phyloP scores from a whole-genome alignment of 2,329 filamentous ascomycete genomes.

The Trichophyton benhamiae region DNA sequence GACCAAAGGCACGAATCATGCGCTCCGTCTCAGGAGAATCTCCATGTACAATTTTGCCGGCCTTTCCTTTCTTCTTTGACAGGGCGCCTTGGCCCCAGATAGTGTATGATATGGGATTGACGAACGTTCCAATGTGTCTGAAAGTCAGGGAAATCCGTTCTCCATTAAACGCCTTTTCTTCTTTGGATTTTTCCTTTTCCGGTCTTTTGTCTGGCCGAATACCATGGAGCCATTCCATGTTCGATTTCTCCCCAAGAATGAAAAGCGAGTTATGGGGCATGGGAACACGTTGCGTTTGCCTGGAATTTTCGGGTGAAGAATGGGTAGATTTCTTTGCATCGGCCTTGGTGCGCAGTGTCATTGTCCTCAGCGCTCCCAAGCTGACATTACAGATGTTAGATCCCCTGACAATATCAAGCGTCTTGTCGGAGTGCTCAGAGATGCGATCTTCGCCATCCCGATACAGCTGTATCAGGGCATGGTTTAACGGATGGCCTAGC shows the following conservation, averaged over 20 bases:
- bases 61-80: slow-evolving; percentile 49
- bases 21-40: slow-evolving; percentile 48
- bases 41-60: slow-evolving; percentile 56
- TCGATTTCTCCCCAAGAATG: slow-evolving; percentile 67
- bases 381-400: slow-evolving; percentile 88
- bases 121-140: slow-evolving; percentile 73
- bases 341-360: slow-evolving; percentile 67
- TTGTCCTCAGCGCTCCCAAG: slow-evolving; percentile 79
- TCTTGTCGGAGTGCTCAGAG: slow-evolving; percentile 94
- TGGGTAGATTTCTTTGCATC: slow-evolving; percentile 26
- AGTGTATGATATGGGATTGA: slow-evolving; percentile 47
- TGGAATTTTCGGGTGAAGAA: slow-evolving; percentile 24
- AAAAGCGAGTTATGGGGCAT: slow-evolving; percentile 86
- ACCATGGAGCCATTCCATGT: slow-evolving; percentile 80
- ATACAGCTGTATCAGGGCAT: slow-evolving; percentile 86
- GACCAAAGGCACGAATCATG: slow-evolving; percentile 68
- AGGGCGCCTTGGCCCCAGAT: slow-evolving; percentile 93
- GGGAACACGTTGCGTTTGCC: slow-evolving; percentile 53
- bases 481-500: slow-evolving; percentile 73
- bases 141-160: slow-evolving; percentile 88
- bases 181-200: slow-evolving; percentile 50
- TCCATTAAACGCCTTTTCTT: slow-evolving; percentile 60
- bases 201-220: slow-evolving; percentile 77
- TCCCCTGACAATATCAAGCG: slow-evolving; percentile 68
- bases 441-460: slow-evolving; percentile 84